Base-by-base conservation (phyloP, 257 asterid genomes). In the Solanum etuberosum region DNA sequence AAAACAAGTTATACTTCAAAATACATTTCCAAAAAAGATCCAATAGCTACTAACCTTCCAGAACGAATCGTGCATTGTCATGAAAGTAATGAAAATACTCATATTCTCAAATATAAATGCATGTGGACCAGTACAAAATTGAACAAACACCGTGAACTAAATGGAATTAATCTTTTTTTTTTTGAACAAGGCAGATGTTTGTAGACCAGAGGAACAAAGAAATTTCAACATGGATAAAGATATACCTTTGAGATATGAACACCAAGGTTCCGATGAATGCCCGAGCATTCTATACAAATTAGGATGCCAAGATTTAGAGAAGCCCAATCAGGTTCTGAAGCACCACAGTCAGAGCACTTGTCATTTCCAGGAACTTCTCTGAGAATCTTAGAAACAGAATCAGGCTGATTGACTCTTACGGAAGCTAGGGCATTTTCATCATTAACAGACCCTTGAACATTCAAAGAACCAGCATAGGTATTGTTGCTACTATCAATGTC, bases 241-340 rank as follows among this genome's bases (percentile, higher is more conserved):
- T 38, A 87, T 89, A 97, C 99, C 99, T 97, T 97, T 35, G 99
- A 97, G 88, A 97, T 90, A 90, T 97, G 99, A 91, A 97, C 99
- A 88, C 99, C 99, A 83, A 97, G 99, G 92, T 97, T 97, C 74
- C 99, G 95, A 91, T 97, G 99, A 93, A 93, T 92, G 83, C 99
- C 99, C 34, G 99, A 97, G 95, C 99, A 97, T 89, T 97, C 99
- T 78, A 97, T 97, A 93, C 99, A 97, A 90, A 95, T 93, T 88
- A 97, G 90, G 89, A 97, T 92, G 65, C 98, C 99, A 89, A 97
- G 98, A 92, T 97, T 97, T 35, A 97, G 93, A 89, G 99, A 97
- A 74, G 99, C 99, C 99, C 99, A 97, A 87, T 97, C 97, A 88
- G 99, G 99, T 37, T 90, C 95, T 89, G 94, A 89, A 85, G 98